phyloP scores from a whole-genome alignment of 179 eudicot species.

The Vitellaria paradoxa region DNA sequence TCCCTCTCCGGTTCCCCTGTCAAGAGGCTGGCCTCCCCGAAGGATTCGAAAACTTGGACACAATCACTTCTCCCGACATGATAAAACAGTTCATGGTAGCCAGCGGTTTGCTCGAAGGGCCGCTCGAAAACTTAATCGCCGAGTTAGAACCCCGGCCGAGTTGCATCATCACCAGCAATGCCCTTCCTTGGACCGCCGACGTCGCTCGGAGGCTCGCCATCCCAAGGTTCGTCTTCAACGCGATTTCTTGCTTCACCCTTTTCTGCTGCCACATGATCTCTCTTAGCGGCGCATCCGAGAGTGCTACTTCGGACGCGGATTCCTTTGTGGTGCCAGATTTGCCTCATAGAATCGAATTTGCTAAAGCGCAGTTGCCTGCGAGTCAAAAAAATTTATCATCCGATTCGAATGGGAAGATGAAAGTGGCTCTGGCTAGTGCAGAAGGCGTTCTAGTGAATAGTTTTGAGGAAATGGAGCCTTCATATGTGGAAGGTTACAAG shows the following conservation, averaged over 20 bases:
- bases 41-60: conserved; percentile 38
- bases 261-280: conserved; percentile 2
- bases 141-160: conserved; percentile 21
- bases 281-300: background rate
- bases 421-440: conserved; percentile 14
- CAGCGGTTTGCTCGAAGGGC: conserved; percentile 7
- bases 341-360: conserved; percentile 24
- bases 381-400: background rate
- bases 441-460: conserved; percentile 27
- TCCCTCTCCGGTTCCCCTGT: conserved; percentile 31
- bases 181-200: conserved; percentile 31
- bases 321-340: conserved; percentile 25
- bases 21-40: conserved; percentile 32
- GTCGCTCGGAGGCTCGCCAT: conserved; percentile 22
- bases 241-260: conserved; percentile 15
- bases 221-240: conserved; percentile 26
- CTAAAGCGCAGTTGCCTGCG: conserved; percentile 16
- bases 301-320: conserved; percentile 3
- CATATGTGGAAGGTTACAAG: conserved; percentile 21
- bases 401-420: background rate
- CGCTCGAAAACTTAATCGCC: conserved; percentile 14
- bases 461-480: conserved; percentile 30
- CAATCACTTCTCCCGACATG: conserved; percentile 18
- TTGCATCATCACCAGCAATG: conserved; percentile 35
- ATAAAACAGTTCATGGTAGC: conserved; percentile 19